Evolutionary conservation across 148 eudicot species (phyloP).

Genomic region (Amaranthus cruentus): DNA sequence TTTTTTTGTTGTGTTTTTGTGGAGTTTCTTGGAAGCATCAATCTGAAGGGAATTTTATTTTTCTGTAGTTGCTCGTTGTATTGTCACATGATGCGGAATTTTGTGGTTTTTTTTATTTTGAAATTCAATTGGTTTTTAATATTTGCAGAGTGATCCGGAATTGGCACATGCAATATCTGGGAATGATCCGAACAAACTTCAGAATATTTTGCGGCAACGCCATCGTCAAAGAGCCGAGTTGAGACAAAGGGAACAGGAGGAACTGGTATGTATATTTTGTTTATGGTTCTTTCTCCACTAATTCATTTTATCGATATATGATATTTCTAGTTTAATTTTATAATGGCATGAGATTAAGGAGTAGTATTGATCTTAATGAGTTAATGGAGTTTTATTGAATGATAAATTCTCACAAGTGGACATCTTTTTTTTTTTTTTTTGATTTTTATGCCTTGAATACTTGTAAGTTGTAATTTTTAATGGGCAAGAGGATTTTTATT

Average conservation of each 20-base stretch:
- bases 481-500: no score
- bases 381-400: no score
- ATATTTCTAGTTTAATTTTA: not conserved
- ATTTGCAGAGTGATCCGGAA: constrained; percentile 81
- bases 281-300: constrained; percentile 7
- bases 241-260: constrained; percentile 60
- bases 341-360: not conserved
- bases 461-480: no score
- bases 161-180: constrained; percentile 82
- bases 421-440: no score
- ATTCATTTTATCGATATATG: not conserved
- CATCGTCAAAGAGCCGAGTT: constrained; percentile 62
- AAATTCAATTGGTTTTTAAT: constrained; percentile 5
- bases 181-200: constrained; percentile 64
- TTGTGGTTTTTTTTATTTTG: not conserved
- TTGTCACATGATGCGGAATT: not conserved
- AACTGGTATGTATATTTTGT: constrained; percentile 47
- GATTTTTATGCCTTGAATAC: no score
- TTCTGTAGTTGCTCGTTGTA: not conserved
- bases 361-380: not conserved
- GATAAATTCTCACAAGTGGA: no score
- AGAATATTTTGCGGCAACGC: constrained; percentile 68
- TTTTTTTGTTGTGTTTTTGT: not conserved
- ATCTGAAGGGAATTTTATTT: not conserved
- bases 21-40: not conserved